phyloP scores from a whole-genome alignment of 345 rosid species.

The Boechera stricta region DNA sequence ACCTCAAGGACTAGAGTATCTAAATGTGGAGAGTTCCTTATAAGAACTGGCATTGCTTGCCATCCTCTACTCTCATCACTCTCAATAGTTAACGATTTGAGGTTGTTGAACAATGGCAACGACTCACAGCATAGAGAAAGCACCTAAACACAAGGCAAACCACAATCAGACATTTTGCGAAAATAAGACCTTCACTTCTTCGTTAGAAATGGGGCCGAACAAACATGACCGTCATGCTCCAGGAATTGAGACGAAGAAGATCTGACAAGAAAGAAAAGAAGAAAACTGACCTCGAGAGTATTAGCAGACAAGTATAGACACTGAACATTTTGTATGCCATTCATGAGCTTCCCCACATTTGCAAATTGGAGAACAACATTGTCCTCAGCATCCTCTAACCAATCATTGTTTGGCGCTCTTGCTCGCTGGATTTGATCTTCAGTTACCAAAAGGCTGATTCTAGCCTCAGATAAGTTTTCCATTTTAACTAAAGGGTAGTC shows the following conservation, averaged over 20 bases:
- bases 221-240: too few species aligned
- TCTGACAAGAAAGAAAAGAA: background rate
- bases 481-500: background rate
- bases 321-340: background rate
- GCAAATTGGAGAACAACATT: background rate
- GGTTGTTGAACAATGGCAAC: constrained; percentile 21
- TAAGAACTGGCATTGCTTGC: constrained; percentile 17
- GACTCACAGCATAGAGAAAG: constrained; percentile 1
- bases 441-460: background rate
- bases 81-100: background rate
- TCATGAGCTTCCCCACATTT: background rate
- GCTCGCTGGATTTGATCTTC: background rate
- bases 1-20: constrained; percentile 1
- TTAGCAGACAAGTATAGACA: background rate
- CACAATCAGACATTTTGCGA: background rate
- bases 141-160: background rate
- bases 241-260: too few species aligned
- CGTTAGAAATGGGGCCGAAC: background rate
- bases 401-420: background rate
- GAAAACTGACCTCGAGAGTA: background rate
- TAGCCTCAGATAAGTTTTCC: background rate
- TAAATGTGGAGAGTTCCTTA: background rate
- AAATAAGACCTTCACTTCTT: background rate
- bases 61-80: background rate
- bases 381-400: background rate